Evolutionary conservation across 805 yeast species (phyloP), one percentile per base, ranked within the genome.

Genomic region (Starmerella davenportii): DNA sequence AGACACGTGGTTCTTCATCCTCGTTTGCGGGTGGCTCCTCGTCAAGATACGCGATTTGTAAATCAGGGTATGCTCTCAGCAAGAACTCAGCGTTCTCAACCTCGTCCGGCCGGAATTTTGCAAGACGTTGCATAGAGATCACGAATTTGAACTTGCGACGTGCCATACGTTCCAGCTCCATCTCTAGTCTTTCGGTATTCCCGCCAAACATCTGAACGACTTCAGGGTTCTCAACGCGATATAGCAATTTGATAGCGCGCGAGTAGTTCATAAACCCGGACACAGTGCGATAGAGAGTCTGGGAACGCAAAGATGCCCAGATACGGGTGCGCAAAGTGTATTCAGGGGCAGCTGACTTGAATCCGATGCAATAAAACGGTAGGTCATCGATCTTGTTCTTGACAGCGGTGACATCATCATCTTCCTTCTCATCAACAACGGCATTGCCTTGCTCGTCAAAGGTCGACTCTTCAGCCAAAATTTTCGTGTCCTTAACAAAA

Each of bases 241-340:
- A 84, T 43, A 87, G 67, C 53, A 87, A 65, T 61, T 85, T 90
- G 55, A 87, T 82, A 23, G 98, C 96, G 61, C 95, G 77, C 23
- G 95, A 79, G 59, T 87, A 87, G 65, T 87, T 90, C 98, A 87
- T 87, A 66, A 87, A 90, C 55, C 98, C 98, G 40, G 95, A 80
- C 38, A 87, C 87, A 35, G 98, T 90, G 62, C 98, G 77, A 66
- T 87, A 87, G 53, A 87, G 66, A 27, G 98, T 90, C 67, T 87
- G 98, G 30, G 95, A 79, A 63, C 98, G 75, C 53, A 90, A 70
- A 21, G 96, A 87, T 30, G 98, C 98, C 98, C 98, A 87, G 51
- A 87, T 82, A 65, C 98, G 72, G 8, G 96, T 90, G 65, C 98
- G 76, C 55, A 90, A 65, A 40, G 93, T 81, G 64, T 81, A 90